These are phyloP conservation scores for Isochrysis galbana DNA, from an alignment of 78 protist species.

Conservation along the genomic window DNA sequence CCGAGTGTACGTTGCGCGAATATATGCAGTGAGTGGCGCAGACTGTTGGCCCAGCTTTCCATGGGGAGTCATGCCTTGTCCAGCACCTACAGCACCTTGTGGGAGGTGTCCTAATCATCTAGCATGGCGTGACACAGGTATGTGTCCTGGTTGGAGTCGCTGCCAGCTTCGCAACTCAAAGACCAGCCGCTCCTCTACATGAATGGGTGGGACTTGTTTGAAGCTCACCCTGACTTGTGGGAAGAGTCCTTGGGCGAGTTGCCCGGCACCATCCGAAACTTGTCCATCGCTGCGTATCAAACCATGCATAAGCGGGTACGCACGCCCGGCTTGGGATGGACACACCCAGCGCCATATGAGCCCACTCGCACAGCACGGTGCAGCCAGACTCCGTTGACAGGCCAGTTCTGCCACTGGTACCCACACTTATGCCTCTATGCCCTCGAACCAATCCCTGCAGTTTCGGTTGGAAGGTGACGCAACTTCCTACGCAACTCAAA, in stretches of 20 bases:
- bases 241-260: not conserved
- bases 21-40: not conserved
- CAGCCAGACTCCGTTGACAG: no score
- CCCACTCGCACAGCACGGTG: no score
- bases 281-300: not conserved
- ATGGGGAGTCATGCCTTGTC: not conserved
- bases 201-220: constrained; percentile 7
- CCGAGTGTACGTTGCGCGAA: not conserved
- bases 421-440: no score
- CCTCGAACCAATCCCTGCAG: no score
- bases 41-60: not conserved
- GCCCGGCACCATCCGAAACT: not conserved
- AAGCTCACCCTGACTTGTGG: not conserved
- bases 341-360: no score
- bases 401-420: no score
- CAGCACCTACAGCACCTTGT: not conserved
- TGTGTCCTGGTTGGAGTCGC: not conserved
- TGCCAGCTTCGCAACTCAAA: not conserved
- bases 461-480: no score
- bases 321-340: no score
- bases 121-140: not conserved
- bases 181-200: not conserved
- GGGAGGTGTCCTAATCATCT: not conserved
- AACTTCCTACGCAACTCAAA: no score
- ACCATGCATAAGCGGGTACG: not conserved